phyloP scores from a whole-genome alignment of 352 stramenopile species.

The Stramenopiles sp. region DNA sequence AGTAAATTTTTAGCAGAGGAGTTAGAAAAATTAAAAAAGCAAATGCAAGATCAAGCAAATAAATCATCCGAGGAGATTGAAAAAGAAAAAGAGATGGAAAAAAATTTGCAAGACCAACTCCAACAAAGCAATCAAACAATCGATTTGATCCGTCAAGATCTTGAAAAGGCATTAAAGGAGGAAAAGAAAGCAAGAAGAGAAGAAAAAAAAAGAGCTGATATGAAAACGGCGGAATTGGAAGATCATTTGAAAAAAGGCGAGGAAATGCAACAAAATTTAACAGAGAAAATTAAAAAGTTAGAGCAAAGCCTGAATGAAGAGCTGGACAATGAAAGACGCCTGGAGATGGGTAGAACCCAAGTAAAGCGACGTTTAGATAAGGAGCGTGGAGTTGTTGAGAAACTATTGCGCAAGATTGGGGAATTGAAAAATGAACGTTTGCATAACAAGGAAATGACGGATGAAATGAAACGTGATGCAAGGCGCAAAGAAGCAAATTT shows the following conservation, averaged over 20 bases:
- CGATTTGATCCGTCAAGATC: background rate
- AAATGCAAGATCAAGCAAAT: background rate
- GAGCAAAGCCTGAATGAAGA: background rate
- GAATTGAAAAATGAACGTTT: background rate
- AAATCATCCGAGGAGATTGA: background rate
- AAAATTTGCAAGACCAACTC: background rate
- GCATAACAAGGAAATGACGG: background rate
- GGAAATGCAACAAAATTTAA: background rate
- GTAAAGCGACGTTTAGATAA: background rate
- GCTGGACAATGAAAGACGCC: background rate
- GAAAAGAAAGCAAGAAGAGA: background rate
- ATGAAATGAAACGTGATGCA: background rate
- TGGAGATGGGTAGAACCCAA: background rate
- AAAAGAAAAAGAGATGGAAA: background rate
- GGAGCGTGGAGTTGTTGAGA: background rate
- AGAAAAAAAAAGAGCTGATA: background rate
- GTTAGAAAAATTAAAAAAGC: background rate
- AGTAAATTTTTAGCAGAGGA: background rate
- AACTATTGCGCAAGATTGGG: background rate
- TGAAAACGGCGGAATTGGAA: background rate
- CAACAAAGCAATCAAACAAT: background rate
- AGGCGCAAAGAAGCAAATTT: background rate
- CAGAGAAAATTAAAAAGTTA: background rate
- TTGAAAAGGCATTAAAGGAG: background rate
- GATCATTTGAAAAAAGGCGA: background rate